Evolutionary conservation across 768 basidiomycete genomes (phyloP).

Genomic region (Macrolepiota albuminosa): DNA sequence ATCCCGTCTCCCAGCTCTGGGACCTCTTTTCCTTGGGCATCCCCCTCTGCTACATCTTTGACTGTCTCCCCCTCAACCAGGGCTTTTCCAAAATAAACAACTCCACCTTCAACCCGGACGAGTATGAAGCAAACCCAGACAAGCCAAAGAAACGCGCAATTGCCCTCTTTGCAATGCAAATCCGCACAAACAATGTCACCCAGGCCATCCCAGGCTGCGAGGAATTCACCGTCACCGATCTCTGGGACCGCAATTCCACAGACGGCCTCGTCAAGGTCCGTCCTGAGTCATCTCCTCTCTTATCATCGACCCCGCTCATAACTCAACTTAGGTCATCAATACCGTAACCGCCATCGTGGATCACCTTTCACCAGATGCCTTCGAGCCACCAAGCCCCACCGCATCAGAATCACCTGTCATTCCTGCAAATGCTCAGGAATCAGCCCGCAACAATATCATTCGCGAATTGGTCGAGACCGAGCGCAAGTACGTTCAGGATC

Average conservation of each 20-base stretch:
- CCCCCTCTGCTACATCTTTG: conserved; percentile 94
- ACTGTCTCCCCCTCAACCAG: conserved; percentile 70
- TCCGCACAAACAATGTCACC: conserved; percentile 58
- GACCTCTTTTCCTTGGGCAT: conserved; percentile 91
- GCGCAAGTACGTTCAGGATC: conserved; percentile 92
- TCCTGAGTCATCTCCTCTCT: conserved; percentile 6
- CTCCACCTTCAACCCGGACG: conserved; percentile 61
- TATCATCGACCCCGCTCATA: conserved; percentile 4
- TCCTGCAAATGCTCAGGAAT: conserved; percentile 54
- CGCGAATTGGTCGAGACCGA: conserved; percentile 93
- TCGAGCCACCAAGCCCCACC: conserved; percentile 51
- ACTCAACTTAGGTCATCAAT: conserved; percentile 65
- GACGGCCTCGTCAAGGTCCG: conserved; percentile 93
- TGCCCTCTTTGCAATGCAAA: conserved; percentile 86
- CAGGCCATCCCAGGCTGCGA: conserved; percentile 66
- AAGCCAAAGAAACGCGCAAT: conserved; percentile 88
- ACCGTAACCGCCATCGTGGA: conserved; percentile 85
- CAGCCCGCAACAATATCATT: conserved; percentile 71
- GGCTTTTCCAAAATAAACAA: conserved; percentile 55
- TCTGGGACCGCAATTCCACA: conserved; percentile 87
- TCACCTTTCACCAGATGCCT: conserved; percentile 63
- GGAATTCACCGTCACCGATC: conserved; percentile 86
- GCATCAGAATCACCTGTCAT: conserved; percentile 42
- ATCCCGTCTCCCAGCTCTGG: conserved; percentile 94
- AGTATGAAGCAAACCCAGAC: conserved; percentile 69